These are phyloP conservation scores for Pseudoturritis turrita DNA, from an alignment of 345 rosid species.

Conservation along the genomic window DNA sequence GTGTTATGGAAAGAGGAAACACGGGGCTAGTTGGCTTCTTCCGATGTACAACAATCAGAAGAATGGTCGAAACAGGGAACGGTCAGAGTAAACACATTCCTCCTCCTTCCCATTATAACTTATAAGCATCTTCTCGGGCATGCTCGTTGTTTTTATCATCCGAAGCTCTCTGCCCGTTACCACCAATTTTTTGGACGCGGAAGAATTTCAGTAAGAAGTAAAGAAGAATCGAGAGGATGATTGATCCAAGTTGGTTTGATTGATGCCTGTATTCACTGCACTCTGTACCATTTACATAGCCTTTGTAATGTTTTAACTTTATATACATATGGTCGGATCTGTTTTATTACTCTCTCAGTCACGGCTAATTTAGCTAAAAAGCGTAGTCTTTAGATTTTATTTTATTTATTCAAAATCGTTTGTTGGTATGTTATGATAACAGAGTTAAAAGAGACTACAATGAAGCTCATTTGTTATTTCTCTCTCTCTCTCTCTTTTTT, in stretches of 20 bases:
- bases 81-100: slow-evolving; percentile 58
- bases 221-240: slow-evolving; percentile 19
- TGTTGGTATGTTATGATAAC: background rate
- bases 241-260: slow-evolving; percentile 31
- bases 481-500: background rate
- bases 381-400: background rate
- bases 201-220: slow-evolving; percentile 7
- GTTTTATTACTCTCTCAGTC: background rate
- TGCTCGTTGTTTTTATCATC: slow-evolving; percentile 34
- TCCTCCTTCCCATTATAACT: background rate
- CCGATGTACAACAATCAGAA: slow-evolving; percentile 63
- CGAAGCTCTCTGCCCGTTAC: slow-evolving; percentile 33
- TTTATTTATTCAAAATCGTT: slow-evolving; percentile 4
- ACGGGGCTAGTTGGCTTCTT: slow-evolving; percentile 63
- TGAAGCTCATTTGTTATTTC: background rate
- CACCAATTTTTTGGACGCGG: slow-evolving; percentile 30
- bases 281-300: slow-evolving; percentile 25
- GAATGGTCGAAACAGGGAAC: slow-evolving; percentile 53
- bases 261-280: slow-evolving; percentile 4
- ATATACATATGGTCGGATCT: background rate
- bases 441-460: background rate
- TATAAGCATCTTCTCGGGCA: slow-evolving; percentile 28
- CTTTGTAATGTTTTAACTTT: slow-evolving; percentile 21
- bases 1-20: slow-evolving; percentile 75
- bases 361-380: background rate